Percentiles rank a stretch among this genome's conserved stretches.
These are phyloP conservation scores for Eucalyptus curtisii DNA, from an alignment of 345 rosid genomes.

Conservation along the genomic window DNA sequence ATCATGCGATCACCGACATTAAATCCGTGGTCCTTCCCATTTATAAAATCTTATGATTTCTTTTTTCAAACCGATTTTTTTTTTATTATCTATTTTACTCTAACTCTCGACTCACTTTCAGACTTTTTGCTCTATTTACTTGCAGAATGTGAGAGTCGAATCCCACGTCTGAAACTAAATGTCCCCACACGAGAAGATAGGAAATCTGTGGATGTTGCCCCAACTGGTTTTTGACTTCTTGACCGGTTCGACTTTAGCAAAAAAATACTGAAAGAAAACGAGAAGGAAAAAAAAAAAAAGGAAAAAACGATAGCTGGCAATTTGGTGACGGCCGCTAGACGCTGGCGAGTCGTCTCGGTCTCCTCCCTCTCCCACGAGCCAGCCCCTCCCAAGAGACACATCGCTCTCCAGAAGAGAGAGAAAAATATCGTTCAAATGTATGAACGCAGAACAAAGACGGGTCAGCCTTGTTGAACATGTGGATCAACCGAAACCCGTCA, in stretches of 20 bases:
- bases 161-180: fast-evolving
- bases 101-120: not conserved
- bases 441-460: not conserved
- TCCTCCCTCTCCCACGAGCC: not conserved
- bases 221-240: not conserved
- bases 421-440: not conserved
- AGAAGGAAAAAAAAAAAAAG: not conserved
- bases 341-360: not conserved
- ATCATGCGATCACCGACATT: not conserved
- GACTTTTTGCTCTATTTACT: fast-evolving
- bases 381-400: not conserved
- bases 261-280: not conserved
- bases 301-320: not conserved
- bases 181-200: not conserved
- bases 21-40: not conserved
- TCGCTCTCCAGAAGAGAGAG: not conserved
- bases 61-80: not conserved
- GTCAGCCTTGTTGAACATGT: not conserved
- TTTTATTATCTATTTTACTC: fast-evolving
- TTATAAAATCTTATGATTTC: not conserved
- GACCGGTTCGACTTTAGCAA: not conserved
- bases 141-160: fast-evolving
- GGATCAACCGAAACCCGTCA: not conserved
- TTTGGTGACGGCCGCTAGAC: not conserved
- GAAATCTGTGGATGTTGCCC: not conserved